Evolutionary conservation across 2,329 filamentous ascomycete genomes (phyloP), one percentile per base, ranked within the genome.

Genomic region (Byssoonygena ceratinophila): DNA sequence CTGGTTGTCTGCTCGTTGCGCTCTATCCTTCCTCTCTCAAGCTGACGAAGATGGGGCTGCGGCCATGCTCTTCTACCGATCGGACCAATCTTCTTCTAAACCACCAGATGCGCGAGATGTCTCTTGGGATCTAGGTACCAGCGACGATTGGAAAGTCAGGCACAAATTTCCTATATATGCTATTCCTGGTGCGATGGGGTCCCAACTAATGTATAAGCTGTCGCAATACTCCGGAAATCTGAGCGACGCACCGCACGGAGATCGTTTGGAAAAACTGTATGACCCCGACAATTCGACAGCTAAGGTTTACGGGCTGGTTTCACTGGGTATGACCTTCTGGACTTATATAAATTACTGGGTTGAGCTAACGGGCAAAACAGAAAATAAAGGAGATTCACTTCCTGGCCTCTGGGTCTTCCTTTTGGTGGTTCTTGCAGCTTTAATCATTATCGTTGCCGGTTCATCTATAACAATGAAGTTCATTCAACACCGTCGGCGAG

Each of bases 81-180:
- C 74, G 0, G 67, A 69, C 18, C 68, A 65, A 40, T 65, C 64
- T 14, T 77, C 77, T 2, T 71, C 69, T 2, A 76, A 78, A 46
- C 87, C 89, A 1, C 86, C 90, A 4, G 71, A 79, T 2, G 71
- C 77, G 9, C 79, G 79, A 52, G 81, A 85, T 39, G 64, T 74
- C 0, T 70, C 75, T 1, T 96, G 91, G 91, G 72, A 79, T 55
- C 72, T 94, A 16, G 72, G 80, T 14, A 85, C 88, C 63, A 76
- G 76, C 12, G 80, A 77, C 11, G 71, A 71, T n/a, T 96, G 89
- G 89, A 84, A 81, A 64, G 68, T 71, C 1, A 69, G 74, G n/a
- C 84, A 84, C 61, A 74, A 77, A 25, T 95, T 82, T 61, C 90
- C 91, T 0, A 81, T 95, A 11, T 96, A 92, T 68, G 89, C 87